Evolutionary conservation across 352 stramenopile genomes (phyloP).

Genomic region (Phytophthora sp.): DNA sequence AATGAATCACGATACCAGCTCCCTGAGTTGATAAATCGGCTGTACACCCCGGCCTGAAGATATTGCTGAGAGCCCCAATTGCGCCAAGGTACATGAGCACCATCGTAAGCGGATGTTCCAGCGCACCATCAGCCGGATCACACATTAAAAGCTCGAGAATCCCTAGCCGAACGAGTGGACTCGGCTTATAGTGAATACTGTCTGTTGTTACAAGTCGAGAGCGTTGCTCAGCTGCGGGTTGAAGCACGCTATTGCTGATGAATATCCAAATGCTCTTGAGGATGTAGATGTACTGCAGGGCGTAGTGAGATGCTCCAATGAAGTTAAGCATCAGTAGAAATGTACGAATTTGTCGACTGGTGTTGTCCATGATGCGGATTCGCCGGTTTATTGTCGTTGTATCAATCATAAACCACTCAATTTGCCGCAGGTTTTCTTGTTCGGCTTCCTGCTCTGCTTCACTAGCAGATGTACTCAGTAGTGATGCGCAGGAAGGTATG

Average conservation of each 20-base stretch:
- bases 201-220: slow-evolving; percentile 1
- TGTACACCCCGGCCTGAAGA: slow-evolving; percentile 40
- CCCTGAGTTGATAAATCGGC: slow-evolving; percentile 21
- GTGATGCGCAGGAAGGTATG: slow-evolving; percentile 22
- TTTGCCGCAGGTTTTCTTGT: slow-evolving; percentile 33
- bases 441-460: slow-evolving; percentile 7
- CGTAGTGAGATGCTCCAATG: slow-evolving; percentile 33
- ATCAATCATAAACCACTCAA: slow-evolving; percentile 42
- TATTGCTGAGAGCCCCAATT: slow-evolving; percentile 47
- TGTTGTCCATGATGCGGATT: slow-evolving; percentile 49
- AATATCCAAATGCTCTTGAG: slow-evolving; percentile 33
- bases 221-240: slow-evolving; percentile 7
- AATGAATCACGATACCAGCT: slow-evolving; percentile 40
- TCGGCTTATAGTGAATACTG: background rate
- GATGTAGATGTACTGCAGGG: slow-evolving; percentile 38
- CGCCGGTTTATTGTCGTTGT: slow-evolving; percentile 17
- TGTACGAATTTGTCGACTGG: slow-evolving; percentile 43
- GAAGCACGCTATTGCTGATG: slow-evolving; percentile 28
- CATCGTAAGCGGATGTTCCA: slow-evolving; percentile 38
- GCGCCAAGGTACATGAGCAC: slow-evolving; percentile 47
- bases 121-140: slow-evolving; percentile 32
- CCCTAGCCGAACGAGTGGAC: slow-evolving; percentile 5
- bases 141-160: slow-evolving; percentile 21
- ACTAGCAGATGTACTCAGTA: slow-evolving; percentile 8
- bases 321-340: slow-evolving; percentile 43